Percentiles rank a stretch among this genome's conserved stretches.
These are phyloP conservation scores for Carex littledalei DNA, from an alignment of 176 grass and related monocot species.

Conservation along the genomic window DNA sequence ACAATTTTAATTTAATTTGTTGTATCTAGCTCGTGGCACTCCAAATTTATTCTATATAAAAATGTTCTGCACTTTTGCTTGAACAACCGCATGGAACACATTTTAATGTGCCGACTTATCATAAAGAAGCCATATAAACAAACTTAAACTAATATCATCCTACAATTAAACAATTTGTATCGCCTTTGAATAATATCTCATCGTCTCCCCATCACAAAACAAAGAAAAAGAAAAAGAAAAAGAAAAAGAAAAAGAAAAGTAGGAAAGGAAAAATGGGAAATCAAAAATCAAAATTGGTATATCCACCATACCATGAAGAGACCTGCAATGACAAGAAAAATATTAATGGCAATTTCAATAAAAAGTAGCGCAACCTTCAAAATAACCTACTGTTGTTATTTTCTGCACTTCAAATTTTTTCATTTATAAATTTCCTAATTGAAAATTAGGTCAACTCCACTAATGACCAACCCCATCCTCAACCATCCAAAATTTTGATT, in stretches of 20 bases:
- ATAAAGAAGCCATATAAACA: background rate
- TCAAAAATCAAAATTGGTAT: conserved; percentile 1
- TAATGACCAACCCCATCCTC: too few species aligned
- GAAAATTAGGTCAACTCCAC: too few species aligned
- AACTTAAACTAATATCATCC: background rate
- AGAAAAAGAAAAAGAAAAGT: background rate
- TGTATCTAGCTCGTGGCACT: too few species aligned
- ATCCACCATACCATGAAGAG: conserved; percentile 16
- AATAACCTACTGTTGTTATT: too few species aligned
- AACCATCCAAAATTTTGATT: too few species aligned
- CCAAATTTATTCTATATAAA: too few species aligned
- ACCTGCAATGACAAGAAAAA: background rate
- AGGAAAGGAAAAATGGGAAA: background rate
- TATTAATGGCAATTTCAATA: background rate
- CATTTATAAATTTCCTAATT: background rate
- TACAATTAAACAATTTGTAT: background rate
- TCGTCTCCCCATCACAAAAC: background rate
- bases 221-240: background rate
- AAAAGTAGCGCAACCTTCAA: background rate
- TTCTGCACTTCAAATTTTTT: background rate
- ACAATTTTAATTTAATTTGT: too few species aligned
- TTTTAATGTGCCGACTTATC: background rate
- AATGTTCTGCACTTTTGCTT: too few species aligned
- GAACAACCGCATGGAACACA: too few species aligned
- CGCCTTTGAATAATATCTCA: background rate